These are phyloP conservation scores for Solanum neorickii DNA, from an alignment of 257 asterid species.

Conservation along the genomic window DNA sequence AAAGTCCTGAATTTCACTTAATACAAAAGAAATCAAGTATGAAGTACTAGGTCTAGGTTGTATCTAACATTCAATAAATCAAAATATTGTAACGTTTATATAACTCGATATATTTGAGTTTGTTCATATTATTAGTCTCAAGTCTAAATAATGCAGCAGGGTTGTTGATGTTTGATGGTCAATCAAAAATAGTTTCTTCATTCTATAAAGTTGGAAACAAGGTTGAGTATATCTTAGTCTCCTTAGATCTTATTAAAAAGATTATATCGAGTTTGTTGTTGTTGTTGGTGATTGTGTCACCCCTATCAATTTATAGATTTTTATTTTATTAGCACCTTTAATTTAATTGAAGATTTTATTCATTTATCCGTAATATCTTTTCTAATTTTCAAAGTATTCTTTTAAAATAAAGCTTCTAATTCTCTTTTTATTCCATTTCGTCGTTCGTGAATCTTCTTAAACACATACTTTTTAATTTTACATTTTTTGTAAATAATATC, in stretches of 20 bases:
- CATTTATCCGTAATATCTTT: not conserved
- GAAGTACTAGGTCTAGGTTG: not conserved
- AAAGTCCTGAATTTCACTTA: not conserved
- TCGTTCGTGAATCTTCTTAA: not conserved
- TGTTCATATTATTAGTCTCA: not conserved
- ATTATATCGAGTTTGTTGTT: too few relatives aligned
- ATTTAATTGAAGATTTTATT: not conserved
- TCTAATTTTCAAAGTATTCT: not conserved
- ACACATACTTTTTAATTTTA: not conserved
- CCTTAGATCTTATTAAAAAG: rapidly evolving
- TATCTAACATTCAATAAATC: not conserved
- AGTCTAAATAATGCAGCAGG: not conserved
- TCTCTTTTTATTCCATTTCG: not conserved
- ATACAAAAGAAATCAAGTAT: not conserved
- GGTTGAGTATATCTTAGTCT: too few relatives aligned
- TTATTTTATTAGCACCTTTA: not conserved
- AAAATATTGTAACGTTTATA: not conserved
- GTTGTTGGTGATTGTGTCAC: not conserved
- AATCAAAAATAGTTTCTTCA: too few relatives aligned
- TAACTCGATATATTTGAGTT: not conserved
- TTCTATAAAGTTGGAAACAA: not conserved
- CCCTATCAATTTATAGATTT: not conserved
- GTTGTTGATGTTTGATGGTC: not conserved
- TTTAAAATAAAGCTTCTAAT: not conserved
- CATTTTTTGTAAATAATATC: not conserved